Evolutionary conservation across 176 grass and related monocot genomes (phyloP), one percentile per base, ranked within the genome.

Genomic region (Hsuehochloa calcarea): DNA sequence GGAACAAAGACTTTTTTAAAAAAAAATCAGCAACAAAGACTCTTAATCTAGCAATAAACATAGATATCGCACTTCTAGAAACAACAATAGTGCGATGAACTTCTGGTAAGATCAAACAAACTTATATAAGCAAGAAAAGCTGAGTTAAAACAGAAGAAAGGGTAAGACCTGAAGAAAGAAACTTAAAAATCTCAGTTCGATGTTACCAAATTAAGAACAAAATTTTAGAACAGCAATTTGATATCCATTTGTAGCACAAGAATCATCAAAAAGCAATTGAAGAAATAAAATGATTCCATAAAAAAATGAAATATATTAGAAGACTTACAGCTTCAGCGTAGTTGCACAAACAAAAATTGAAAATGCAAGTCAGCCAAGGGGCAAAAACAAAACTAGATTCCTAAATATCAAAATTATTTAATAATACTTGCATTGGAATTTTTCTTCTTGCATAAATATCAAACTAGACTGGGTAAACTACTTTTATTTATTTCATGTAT

Each of bases 241-340:
- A 65, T 69, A 31, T 74, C 25, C 72, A 51, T 55, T 2, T 43
- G 46, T 20, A 54, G 44, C 46, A 54, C 46, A 54, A 8, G 16
- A 74, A 54, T 37, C 7, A 51, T 20, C 14, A 13, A 69, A 54
- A 54, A 20, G 13, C 13, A 51, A 87, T 35, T 81, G 35, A 44
- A 59, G 22, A 39, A 87, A 52, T 12, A 72, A 43, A 13, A n/a
- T 70, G 17, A 29, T 38, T 23, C 38, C 59, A 61, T 59, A 22
- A 5, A 5, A 5, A 55, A 47, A 12, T 61, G 69, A 61, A 84
- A 75, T 46, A 8, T 14, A 39, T 65, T 37, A 72, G 31, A 73
- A 87, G 45, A 62, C 47, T 37, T 82, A 46, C 50, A 83, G 44
- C 44, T 83, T 74, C 65, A 81, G 59, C 44, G 45, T 81, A 51